These are phyloP conservation scores for Primulina tabacum DNA, from an alignment of 257 asterid genomes.

Conservation along the genomic window DNA sequence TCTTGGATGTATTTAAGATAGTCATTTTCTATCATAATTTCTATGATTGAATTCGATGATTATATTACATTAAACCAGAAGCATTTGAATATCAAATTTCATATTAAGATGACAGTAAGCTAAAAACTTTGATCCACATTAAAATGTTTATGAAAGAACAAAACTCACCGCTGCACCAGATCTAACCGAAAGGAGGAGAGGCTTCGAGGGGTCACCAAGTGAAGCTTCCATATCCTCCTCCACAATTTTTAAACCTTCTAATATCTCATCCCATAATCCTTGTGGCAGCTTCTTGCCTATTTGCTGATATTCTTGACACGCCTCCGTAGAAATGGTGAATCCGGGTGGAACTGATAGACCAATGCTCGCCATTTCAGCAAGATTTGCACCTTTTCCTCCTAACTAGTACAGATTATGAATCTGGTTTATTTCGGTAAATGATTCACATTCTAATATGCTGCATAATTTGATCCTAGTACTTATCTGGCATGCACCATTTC, in stretches of 20 bases:
- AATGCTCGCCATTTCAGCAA: constrained; percentile 98
- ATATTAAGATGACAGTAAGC: not conserved
- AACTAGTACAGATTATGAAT: constrained; percentile 35
- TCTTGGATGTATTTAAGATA: not conserved
- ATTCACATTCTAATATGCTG: not conserved
- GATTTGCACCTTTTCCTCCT: constrained; percentile 99
- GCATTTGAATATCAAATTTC: not conserved
- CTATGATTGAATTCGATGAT: not conserved
- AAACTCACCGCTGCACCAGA: constrained; percentile 87
- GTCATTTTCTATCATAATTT: too few species aligned
- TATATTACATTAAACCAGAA: not conserved
- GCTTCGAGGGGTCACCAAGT: constrained; percentile 77
- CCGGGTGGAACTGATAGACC: constrained; percentile 97
- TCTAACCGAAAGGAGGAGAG: constrained; percentile 88
- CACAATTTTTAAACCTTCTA: constrained; percentile 58
- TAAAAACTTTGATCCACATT: not conserved
- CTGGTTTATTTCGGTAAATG: not conserved
- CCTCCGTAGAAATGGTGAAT: constrained; percentile 91
- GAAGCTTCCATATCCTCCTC: constrained; percentile 84
- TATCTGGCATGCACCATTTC: not conserved
- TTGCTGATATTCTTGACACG: constrained; percentile 88
- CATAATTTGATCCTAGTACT: not conserved
- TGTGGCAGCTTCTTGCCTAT: constrained; percentile 62
- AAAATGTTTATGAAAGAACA: not conserved
- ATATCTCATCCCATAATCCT: constrained; percentile 82